Base-by-base conservation (phyloP, 768 basidiomycete genomes). In the Panaeolus papilionaceus region DNA sequence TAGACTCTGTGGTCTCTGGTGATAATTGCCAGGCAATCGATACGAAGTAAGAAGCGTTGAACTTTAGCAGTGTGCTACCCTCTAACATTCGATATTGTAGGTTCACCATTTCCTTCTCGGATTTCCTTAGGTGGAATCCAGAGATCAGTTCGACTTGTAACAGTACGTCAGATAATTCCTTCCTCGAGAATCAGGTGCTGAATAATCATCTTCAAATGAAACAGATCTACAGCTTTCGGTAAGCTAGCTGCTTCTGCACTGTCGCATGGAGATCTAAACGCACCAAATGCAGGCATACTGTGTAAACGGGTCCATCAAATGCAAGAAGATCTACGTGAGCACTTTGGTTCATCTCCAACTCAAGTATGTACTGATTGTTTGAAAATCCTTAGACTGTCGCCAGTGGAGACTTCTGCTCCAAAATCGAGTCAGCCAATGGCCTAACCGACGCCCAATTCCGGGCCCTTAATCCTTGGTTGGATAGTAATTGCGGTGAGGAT, bases 321-420 rank as follows among this genome's bases (percentile, higher is more conserved):
- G 54, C 54, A 33, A 58, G 26, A 58, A 58, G 12, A 33, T 58
- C 11, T 58, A 51, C 18, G 47, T 51, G 18, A 26, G 47, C 1
- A 26, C n/a, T 20, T 7, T 51, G 6, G 6, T 51, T 4, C 20
- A 51, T 18, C 20, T 23, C 20, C 6, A 26, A n/a, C 6, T 9
- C 18, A 3, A 33, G 33, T 33, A 9, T 9, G 47, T 23, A 8
- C 26, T 51, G 20, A 51, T 20, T 33, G 23, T 12, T 23, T 63
- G 65, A 69, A 16, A 40, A 66, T 47, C 73, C 65, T 44, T 74
- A 75, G 67, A 73, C 72, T 23, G 68, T 74, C 38, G 69, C 68
- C 14, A 51, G 68, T 14, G 74, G 74, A 7, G 75, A 76, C 61
- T 62, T 28, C 7, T 76, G 75, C 64, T 42, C 61, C 2, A 38